Percentiles rank a stretch among this genome's conserved stretches.
Evolutionary conservation across 129 eudicot species (phyloP).

Genomic region (Artemisia argyi): DNA sequence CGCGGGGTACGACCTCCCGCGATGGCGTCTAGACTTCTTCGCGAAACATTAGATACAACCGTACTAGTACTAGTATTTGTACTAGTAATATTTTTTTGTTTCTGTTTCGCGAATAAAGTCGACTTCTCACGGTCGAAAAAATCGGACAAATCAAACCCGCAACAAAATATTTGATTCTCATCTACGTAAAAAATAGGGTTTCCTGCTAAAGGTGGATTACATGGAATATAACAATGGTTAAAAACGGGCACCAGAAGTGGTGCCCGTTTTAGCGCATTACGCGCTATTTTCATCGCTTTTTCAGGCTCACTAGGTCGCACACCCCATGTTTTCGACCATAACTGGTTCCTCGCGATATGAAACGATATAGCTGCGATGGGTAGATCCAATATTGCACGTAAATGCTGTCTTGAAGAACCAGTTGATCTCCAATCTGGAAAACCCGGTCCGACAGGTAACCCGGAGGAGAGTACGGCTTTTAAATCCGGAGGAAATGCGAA

Average conservation of each 20-base stretch:
- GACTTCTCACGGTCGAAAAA: conserved; percentile 68
- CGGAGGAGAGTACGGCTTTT: conserved; percentile 73
- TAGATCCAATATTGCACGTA: conserved; percentile 63
- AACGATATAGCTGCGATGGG: conserved; percentile 87
- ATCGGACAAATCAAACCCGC: conserved; percentile 80
- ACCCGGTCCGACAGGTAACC: conserved; percentile 82
- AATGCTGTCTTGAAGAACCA: conserved; percentile 60
- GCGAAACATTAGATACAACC: conserved; percentile 27
- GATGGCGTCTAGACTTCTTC: conserved; percentile 55
- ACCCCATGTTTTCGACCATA: conserved; percentile 96
- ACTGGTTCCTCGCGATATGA: conserved; percentile 66
- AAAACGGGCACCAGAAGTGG: conserved; percentile 85
- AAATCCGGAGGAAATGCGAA: conserved; percentile 92
- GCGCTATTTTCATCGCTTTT: conserved; percentile 70
- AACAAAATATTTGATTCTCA: conserved; percentile 77
- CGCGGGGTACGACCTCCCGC: conserved; percentile 62
- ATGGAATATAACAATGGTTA: conserved; percentile 83
- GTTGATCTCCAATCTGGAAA: conserved; percentile 93
- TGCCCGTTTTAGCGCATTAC: conserved; percentile 70
- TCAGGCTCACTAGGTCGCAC: conserved; percentile 80
- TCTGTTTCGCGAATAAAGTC: conserved; percentile 38
- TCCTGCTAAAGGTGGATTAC: conserved; percentile 82
- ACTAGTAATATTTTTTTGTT: conserved; percentile 2
- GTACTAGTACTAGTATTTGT: background rate
- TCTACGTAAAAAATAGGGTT: conserved; percentile 91